Base-by-base conservation (phyloP, 306 rosid species). In the Castanopsis chinensis region DNA sequence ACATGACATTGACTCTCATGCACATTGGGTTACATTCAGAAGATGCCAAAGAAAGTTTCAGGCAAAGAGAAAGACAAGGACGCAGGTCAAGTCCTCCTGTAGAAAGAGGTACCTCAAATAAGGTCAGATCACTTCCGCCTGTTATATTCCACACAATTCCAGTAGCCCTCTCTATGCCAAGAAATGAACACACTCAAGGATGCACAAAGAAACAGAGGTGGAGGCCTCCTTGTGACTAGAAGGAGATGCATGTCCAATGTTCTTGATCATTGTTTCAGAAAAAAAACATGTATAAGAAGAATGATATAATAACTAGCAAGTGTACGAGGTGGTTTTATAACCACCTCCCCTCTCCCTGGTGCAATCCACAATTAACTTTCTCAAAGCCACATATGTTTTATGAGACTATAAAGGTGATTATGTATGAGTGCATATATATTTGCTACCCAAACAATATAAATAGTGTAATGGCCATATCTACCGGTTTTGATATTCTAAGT, bases 81-180 rank as follows among this genome's bases (percentile, higher is more conserved):
- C 25, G 4, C 67, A 25, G 67, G 33, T 12, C 32, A 60, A 60
- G 67, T 60, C 32, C 67, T 60, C 67, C 14, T 59, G 59, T 59
- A 53, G 74, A 60, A 81, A 55, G 65, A 74, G 37, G 73, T 80
- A 96, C 99, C 99, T 96, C 99, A 75, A 81, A 90, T 81, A 93
- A 83, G 85, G 99, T 96, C 86, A 96, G 83, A 88, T 96, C 99
- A 84, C 83, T 91, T 82, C 99, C 99, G 56, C 99, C 99, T 33
- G 99, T 96, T 76, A 96, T 96, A 82, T 93, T 96, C 99, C 99
- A 96, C n/a, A 96, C 99, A 79, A 96, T 96, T 83, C 99, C 99
- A 83, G 99, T 96, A 30, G 99, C 99, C 80, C 99, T 91, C 87
- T 96, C 99, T 75, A 96, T 96, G 75, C 97, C 99, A 58, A 96